Evolutionary conservation across 164 flowering plant species (phyloP).

Genomic region (Umbilicus rupestris): DNA sequence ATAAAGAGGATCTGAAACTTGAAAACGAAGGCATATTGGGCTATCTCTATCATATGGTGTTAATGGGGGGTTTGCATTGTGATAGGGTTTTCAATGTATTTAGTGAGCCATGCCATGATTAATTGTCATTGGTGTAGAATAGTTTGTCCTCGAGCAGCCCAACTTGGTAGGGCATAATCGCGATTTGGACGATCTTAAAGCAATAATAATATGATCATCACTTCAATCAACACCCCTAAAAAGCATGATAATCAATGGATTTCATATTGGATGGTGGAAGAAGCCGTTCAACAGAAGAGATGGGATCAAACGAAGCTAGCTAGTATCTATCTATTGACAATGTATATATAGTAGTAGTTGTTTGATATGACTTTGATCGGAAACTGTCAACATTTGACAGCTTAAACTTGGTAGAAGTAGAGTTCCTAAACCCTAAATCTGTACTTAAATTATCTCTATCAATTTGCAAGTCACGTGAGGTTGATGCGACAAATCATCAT

Average conservation of each 20-base stretch:
- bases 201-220: not conserved
- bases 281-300: not conserved
- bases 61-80: not conserved
- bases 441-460: too few relatives aligned
- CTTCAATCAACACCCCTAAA: slow-evolving; percentile 2
- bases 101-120: not conserved
- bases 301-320: not conserved
- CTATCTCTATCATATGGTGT: not conserved
- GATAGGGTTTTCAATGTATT: not conserved
- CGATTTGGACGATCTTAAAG: slow-evolving; percentile 2
- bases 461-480: too few relatives aligned
- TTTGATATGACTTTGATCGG: not conserved
- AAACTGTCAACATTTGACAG: not conserved
- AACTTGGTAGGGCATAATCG: not conserved
- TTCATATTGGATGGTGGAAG: not conserved
- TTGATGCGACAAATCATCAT: too few relatives aligned
- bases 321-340: too few relatives aligned
- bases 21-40: slow-evolving; percentile 4
- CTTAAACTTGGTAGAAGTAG: too few relatives aligned
- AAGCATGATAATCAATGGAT: not conserved
- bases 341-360: too few relatives aligned
- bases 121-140: not conserved
- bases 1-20: slow-evolving; percentile 1
- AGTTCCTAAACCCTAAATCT: too few relatives aligned
- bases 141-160: not conserved